Evolutionary conservation across 441 rosid species (phyloP), one percentile per base, ranked within the genome.

Genomic region (Populus hybrid): DNA sequence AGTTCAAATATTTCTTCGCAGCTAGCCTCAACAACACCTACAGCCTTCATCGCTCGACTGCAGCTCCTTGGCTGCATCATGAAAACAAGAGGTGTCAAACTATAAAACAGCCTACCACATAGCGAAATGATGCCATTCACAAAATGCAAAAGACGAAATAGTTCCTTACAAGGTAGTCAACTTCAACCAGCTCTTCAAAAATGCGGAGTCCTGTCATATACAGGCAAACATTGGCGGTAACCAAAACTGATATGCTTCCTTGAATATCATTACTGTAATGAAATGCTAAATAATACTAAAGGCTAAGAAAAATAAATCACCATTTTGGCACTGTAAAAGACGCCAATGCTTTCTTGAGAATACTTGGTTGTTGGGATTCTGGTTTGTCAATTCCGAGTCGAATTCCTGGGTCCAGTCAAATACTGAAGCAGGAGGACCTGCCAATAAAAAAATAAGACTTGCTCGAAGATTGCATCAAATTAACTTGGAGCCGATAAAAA

Each of bases 1-100:
- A 93, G 98, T 86, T 90, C 93, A 86, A 97, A 97, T 87, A 97
- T 92, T 85, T 97, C 97, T 85, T 94, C 99, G 84, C 99, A 97
- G 66, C 93, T 86, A 73, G 99, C 99, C 83, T 97, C 99, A 81
- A 97, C 97, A 65, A 93, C 99, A 74, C 99, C 99, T 40, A 92
- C 99, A 85, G 99, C 99, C 84, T 92, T 97, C 99, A 97, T 97
- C 81, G 99, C 99, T 84, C 94, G 89, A 87, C 97, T 97, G 87
- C 99, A 94, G 92, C 99, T 97, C 87, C 99, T 94, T 78, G 99
- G 99, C 99, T 94, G 87, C 86, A 88, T 66, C 75, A 75, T 69
- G 80, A 86, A 81, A 78, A 40, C 40, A 79, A 65, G 67, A 71
- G 32, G 80, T 76, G 75, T 68, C 77, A 28, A 61, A 67, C 72